Percentiles rank a stretch among this genome's conserved stretches.
Conservation (phyloP, 495 filamentous ascomycete species). For the Ascodesmis nigricans region DNA sequence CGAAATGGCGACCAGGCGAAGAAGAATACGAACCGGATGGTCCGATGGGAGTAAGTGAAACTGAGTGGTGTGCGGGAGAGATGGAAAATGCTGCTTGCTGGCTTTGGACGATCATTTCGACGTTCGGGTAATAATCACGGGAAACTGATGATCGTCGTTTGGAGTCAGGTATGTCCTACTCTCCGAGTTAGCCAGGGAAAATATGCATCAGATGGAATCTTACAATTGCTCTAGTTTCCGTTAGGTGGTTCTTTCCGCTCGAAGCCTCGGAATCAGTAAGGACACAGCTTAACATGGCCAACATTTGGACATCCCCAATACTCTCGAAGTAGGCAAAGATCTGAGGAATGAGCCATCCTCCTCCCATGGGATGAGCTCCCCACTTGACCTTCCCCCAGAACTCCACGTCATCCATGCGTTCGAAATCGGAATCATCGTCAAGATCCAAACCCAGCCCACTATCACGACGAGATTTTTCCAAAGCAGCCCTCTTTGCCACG, state of each 20-base stretch:
- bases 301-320: conserved; percentile 70
- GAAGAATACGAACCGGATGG: conserved; percentile 31
- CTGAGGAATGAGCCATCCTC: conserved; percentile 45
- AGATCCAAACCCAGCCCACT: conserved; percentile 33
- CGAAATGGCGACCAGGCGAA: conserved; percentile 30
- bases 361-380: conserved; percentile 61
- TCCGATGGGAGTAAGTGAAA: conserved; percentile 35
- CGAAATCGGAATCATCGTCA: conserved; percentile 23
- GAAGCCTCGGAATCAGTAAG: conserved; percentile 38
- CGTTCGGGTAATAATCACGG: conserved; percentile 44
- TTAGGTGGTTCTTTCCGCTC: conserved; percentile 25
- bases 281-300: conserved; percentile 83
- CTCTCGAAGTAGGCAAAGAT: conserved; percentile 59
- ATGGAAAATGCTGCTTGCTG: conserved; percentile 20
- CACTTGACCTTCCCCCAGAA: conserved; percentile 51
- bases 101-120: conserved; percentile 34
- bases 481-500: conserved; percentile 33
- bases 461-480: conserved; percentile 21
- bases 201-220: conserved; percentile 8
- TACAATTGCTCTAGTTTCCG: conserved; percentile 22
- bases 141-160: conserved; percentile 45
- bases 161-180: conserved; percentile 34
- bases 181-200: conserved; percentile 21
- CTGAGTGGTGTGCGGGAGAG: conserved; percentile 22
- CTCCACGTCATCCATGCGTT: conserved; percentile 6